These are phyloP conservation scores for Aspergillus diversus DNA, from an alignment of 495 filamentous ascomycete species.

Conservation along the genomic window DNA sequence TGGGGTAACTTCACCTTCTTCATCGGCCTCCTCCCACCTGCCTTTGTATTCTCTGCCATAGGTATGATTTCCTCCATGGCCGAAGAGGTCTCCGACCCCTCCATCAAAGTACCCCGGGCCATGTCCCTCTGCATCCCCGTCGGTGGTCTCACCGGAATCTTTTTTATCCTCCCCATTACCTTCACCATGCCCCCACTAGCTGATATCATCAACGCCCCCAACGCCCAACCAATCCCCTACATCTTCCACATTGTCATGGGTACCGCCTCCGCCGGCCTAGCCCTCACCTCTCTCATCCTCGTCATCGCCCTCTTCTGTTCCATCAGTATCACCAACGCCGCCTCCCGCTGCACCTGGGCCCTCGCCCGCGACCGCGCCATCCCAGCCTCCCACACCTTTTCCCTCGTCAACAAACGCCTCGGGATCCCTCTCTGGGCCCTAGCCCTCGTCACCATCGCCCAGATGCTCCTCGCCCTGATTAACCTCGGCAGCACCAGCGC, in stretches of 20 bases:
- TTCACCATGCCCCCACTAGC: conserved; percentile 48
- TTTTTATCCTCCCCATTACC: conserved; percentile 45
- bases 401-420: conserved; percentile 33
- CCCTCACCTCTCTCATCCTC: conserved; percentile 55
- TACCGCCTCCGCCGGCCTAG: conserved; percentile 49
- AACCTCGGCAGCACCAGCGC: conserved; percentile 62
- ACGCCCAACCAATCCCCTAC: conserved; percentile 49
- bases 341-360: conserved; percentile 63
- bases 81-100: conserved; percentile 50
- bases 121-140: conserved; percentile 45
- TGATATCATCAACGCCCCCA: conserved; percentile 45
- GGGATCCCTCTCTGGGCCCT: conserved; percentile 44
- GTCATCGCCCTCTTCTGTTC: conserved; percentile 67
- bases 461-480: conserved; percentile 61
- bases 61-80: conserved; percentile 58
- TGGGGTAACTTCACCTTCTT: conserved; percentile 55
- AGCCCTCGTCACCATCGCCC: conserved; percentile 38
- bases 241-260: conserved; percentile 54
- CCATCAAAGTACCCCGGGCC: conserved; percentile 49
- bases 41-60: conserved; percentile 55
- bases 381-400: conserved; percentile 38
- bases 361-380: conserved; percentile 60
- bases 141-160: conserved; percentile 24
- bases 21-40: conserved; percentile 53
- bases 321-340: conserved; percentile 63